Evolutionary conservation across 75 land plant species (phyloP).

Genomic region (Isoetes taiwanensis): DNA sequence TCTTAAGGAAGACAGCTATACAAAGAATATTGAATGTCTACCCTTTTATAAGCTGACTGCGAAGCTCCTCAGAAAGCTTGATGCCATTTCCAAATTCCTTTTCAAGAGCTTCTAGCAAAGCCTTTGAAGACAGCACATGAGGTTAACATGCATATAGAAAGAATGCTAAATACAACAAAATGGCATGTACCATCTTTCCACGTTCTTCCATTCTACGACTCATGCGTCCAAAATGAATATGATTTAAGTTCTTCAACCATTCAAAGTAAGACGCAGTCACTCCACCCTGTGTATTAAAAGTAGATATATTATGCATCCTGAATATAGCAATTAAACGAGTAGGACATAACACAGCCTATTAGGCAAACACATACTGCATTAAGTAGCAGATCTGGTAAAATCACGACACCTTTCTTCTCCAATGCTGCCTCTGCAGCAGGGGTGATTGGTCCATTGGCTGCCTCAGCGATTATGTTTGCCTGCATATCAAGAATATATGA

Average conservation of each 20-base stretch:
- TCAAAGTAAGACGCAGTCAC: constrained; percentile 32
- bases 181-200: constrained; percentile 12
- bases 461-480: constrained; percentile 26
- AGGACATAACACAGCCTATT: no score
- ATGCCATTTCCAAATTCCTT: constrained; percentile 24
- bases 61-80: constrained; percentile 21
- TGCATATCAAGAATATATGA: not conserved
- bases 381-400: constrained; percentile 26
- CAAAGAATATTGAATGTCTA: not conserved
- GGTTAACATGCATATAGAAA: not conserved
- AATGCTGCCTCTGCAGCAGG: constrained; percentile 24
- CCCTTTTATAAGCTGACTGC: constrained; percentile 24
- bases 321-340: not conserved
- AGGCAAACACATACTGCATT: constrained; percentile 17
- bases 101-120: constrained; percentile 23
- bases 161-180: not conserved
- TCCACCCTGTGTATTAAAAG: constrained; percentile 18
- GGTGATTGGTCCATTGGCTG: constrained; percentile 32
- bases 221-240: constrained; percentile 32
- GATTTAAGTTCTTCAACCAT: constrained; percentile 32
- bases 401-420: constrained; percentile 23
- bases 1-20: not conserved
- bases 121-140: not conserved
- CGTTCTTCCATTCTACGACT: constrained; percentile 33
- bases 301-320: not conserved